A percentile compares a stretch with the other conserved stretches of the same genome.
Conservation (phyloP, 1,139 yeast genomes). For the Blastobotrys raffinosifermentans region DNA sequence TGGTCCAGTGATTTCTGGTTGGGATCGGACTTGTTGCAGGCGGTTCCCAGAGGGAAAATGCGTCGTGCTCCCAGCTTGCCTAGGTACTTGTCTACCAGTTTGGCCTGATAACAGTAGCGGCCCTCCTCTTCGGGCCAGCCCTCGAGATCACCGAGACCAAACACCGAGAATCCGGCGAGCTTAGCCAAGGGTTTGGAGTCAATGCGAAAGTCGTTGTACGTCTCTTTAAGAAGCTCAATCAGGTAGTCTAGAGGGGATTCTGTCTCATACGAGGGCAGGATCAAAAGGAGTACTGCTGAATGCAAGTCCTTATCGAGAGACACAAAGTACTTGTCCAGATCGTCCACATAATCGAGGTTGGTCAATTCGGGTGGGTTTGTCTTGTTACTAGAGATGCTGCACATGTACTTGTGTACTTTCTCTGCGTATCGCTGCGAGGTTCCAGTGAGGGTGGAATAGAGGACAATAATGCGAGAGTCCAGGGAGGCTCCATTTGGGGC, state of each 20-base stretch:
- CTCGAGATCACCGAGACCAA: slow-evolving; percentile 85
- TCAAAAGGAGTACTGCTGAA: slow-evolving; percentile 50
- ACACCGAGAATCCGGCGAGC: slow-evolving; percentile 72
- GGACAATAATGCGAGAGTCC: slow-evolving; percentile 43
- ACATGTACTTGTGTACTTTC: slow-evolving; percentile 35
- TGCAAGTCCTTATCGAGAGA: slow-evolving; percentile 39
- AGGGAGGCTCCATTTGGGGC: slow-evolving; percentile 22
- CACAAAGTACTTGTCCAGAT: slow-evolving; percentile 75
- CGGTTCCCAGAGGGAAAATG: slow-evolving; percentile 76
- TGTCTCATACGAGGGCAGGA: slow-evolving; percentile 86
- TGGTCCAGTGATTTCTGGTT: slow-evolving; percentile 49
- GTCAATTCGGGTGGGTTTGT: slow-evolving; percentile 42
- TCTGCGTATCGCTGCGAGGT: slow-evolving; percentile 67
- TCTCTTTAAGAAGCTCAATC: slow-evolving; percentile 72
- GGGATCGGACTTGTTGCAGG: slow-evolving; percentile 72
- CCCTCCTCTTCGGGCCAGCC: slow-evolving; percentile 59
- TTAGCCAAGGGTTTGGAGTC: slow-evolving; percentile 67
- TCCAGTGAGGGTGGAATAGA: slow-evolving; percentile 84
- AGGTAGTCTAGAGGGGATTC: slow-evolving; percentile 90
- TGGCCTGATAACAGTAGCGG: slow-evolving; percentile 84
- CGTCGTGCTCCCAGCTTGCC: slow-evolving; percentile 83
- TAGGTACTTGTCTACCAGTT: slow-evolving; percentile 64
- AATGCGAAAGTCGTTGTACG: slow-evolving; percentile 76
- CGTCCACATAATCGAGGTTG: slow-evolving; percentile 78
- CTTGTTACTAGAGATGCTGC: slow-evolving; percentile 30